Evolutionary conservation across 305 asterid genomes (phyloP), one percentile per base, ranked within the genome.

Genomic region (Fraxinus nigra): DNA sequence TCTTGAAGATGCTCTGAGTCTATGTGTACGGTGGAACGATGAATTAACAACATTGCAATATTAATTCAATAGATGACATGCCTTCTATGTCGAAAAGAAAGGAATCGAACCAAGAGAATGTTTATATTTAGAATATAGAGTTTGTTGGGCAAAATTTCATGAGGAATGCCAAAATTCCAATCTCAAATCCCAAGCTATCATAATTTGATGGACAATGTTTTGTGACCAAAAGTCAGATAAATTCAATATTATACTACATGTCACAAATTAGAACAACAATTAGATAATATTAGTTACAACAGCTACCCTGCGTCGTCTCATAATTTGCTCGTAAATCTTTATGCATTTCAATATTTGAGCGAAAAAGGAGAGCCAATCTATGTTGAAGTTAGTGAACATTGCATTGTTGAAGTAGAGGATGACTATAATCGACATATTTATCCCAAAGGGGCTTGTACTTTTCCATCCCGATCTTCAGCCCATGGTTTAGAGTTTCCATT

Each of bases 401-500:
- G 90, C 97, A 91, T 35, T 87, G 89, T 63, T 90, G 95, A 84
- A 92, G 30, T 3, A 90, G 74, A 78, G 93, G 90, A 82, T 91
- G 95, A 18, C 85, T 78, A 78, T 92, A 92, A 87, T 92, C 95
- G 1, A 90, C 85, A 54, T 88, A 90, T 72, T 85, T 92, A 79
- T 92, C 92, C 97, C 98, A 93, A 75, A 92, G 88, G 24, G 92
- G 86, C 83, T 90, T 94, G 80, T 92, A 94, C 85, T 89, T 91
- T 87, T 88, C 93, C 89, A 92, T 91, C 65, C 96, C 92, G 26
- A 93, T 85, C 88, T 92, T 91, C 86, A 94, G 85, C n/a, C 98
- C 98, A 94, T 4, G 98, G 98, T 86, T 94, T 94, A 40, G 87
- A 89, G 87, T 94, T 92, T 56, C 98, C 98, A 63, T 92, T 93